A percentile compares a stretch with the other conserved stretches of the same genome.
phyloP scores from a whole-genome alignment of 2,329 filamentous ascomycete genomes.

The Clonostachys chloroleuca region DNA sequence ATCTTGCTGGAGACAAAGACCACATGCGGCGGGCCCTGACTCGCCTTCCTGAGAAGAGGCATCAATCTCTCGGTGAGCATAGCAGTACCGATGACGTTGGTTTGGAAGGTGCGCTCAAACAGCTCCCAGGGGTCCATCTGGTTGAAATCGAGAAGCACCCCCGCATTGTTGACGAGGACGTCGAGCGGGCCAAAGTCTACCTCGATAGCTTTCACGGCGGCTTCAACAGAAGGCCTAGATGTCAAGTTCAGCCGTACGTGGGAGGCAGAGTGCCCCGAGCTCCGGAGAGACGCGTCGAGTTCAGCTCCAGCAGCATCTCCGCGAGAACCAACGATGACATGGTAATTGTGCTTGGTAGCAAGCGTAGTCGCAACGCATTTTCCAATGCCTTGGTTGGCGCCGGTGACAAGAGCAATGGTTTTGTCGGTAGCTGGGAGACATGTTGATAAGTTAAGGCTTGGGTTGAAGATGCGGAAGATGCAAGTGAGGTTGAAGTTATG shows the following conservation, averaged over 20 bases:
- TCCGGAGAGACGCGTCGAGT: constrained; percentile 12
- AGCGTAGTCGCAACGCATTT: constrained; percentile 28
- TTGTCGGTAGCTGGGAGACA: neutral
- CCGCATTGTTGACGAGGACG: constrained; percentile 55
- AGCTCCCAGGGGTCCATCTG: constrained; percentile 36
- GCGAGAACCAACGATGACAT: constrained; percentile 30
- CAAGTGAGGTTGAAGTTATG: no score
- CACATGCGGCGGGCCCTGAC: constrained; percentile 9
- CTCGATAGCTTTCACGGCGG: constrained; percentile 45
- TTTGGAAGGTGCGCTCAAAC: constrained; percentile 43
- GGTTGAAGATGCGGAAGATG: no score
- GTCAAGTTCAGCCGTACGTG: constrained; percentile 51
- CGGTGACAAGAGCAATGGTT: constrained; percentile 7
- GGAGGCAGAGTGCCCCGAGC: neutral
- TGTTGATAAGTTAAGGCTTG: neutral
- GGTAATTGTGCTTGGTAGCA: constrained; percentile 25
- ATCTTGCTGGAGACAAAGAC: constrained; percentile 23
- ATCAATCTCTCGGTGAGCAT: constrained; percentile 19
- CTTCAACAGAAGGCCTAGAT: constrained; percentile 51
- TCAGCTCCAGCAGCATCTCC: constrained; percentile 13
- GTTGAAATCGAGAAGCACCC: constrained; percentile 27
- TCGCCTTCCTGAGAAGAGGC: constrained; percentile 19
- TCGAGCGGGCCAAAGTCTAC: constrained; percentile 44
- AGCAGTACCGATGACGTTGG: constrained; percentile 22
- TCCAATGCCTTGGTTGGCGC: constrained; percentile 41